Evolutionary conservation across 179 eudicot genomes (phyloP), one percentile per base, ranked within the genome.

Genomic region (Spinacia oleracea): DNA sequence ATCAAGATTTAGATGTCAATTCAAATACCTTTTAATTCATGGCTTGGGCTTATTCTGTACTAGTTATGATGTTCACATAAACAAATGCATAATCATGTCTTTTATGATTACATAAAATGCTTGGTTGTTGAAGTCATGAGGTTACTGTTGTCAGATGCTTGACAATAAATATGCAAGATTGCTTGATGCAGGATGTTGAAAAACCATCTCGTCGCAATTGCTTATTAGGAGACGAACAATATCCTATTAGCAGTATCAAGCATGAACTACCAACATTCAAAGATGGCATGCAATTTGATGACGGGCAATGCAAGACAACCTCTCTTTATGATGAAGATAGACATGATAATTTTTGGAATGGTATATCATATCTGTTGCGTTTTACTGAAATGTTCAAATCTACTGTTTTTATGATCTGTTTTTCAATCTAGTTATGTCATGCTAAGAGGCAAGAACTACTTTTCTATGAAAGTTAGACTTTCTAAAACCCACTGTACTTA

Each of bases 261-360:
- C 84, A 76, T 71, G 70, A 79, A 35, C 59, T 67, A 59, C 59
- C 75, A 55, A 74, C 78, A 65, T 65, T 32, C 79, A 81, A 78
- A 73, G 71, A 70, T 46, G 56, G 75, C 75, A 58, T 42, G 48
- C 81, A 53, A 71, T 73, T 74, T 75, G 82, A 73, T 70, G 53
- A 72, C 73, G 72, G 79, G 50, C 81, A 56, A 62, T 60, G 48
- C 63, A 62, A 53, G 74, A 81, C 55, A 62, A 81, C 80, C 64
- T 77, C 62, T 75, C 78, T 84, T 62, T 68, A 78, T 63, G 80
- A 79, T 77, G 89, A 84, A 73, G 90, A 89, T n/a, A 76, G 74
- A 65, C 73, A 73, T 80, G 78, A 59, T 64, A 68, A 63, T 74
- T 73, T 82, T 60, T 88, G 90, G 88, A 81, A 84, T 58, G 92